phyloP scores from a whole-genome alignment of 495 filamentous ascomycete genomes.

The Pseudoneurospora amorphoporcata region DNA sequence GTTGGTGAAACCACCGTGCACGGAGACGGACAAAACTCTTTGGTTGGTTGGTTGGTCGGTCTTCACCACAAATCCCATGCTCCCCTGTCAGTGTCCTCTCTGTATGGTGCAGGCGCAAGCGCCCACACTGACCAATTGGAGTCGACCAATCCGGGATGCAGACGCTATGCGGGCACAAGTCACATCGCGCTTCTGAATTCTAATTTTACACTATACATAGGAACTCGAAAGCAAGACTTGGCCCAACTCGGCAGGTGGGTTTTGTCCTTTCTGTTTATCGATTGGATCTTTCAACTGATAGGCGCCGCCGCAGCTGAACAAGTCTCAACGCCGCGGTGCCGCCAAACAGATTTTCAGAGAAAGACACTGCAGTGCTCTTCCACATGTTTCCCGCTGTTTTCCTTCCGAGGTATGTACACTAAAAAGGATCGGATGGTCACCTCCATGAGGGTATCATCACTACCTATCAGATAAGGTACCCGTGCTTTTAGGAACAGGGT shows the following conservation, averaged over 20 bases:
- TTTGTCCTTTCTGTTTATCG: neutral
- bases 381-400: neutral
- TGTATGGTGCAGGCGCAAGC: slow-evolving; percentile 26
- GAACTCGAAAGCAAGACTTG: neutral
- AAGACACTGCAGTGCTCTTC: neutral
- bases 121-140: slow-evolving; percentile 15
- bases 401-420: neutral
- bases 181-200: slow-evolving; percentile 27
- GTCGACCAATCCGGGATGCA: neutral
- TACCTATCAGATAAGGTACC: neutral
- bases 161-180: slow-evolving; percentile 16
- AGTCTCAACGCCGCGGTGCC: neutral
- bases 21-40: neutral
- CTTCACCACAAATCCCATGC: neutral
- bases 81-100: neutral
- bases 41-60: slow-evolving; percentile 8
- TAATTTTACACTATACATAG: neutral
- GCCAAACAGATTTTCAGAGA: neutral
- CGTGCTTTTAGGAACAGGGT: neutral
- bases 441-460: neutral
- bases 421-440: neutral
- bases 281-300: neutral
- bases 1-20: neutral
- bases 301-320: neutral
- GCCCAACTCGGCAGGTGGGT: neutral